phyloP scores from a whole-genome alignment of 2,329 filamentous ascomycete genomes.

The Fusarium annulatum region DNA sequence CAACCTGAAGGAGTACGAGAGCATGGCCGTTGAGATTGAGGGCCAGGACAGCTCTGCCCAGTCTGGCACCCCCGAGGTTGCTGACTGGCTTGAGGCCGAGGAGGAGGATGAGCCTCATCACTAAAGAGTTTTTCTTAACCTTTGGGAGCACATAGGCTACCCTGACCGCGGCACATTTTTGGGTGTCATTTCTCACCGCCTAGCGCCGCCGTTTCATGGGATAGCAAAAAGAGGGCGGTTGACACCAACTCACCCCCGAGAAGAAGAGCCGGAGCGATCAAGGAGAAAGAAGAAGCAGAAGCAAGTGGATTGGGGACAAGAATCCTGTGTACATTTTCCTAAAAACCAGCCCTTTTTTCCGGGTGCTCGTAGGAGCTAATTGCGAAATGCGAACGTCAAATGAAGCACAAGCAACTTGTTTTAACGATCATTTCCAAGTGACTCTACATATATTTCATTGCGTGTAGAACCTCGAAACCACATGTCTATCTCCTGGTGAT shows the following conservation, averaged over 20 bases:
- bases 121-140: conserved; percentile 51
- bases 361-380: conserved; percentile 49
- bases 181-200: conserved; percentile 18
- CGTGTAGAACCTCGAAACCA: background rate
- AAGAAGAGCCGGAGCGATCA: conserved; percentile 14
- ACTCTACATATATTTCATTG: background rate
- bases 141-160: conserved; percentile 15
- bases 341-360: conserved; percentile 45
- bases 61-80: conserved; percentile 67
- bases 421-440: background rate
- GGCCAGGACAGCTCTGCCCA: conserved; percentile 76
- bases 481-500: background rate
- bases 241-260: conserved; percentile 10
- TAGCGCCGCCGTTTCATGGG: conserved; percentile 17
- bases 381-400: conserved; percentile 47
- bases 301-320: conserved; percentile 42
- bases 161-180: conserved; percentile 12
- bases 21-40: conserved; percentile 93
- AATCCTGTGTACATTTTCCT: conserved; percentile 55
- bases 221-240: conserved; percentile 34
- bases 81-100: conserved; percentile 88
- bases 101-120: conserved; percentile 67
- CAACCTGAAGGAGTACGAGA: conserved; percentile 94
- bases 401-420: conserved; percentile 40
- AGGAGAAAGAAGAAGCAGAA: conserved; percentile 22